Base-by-base conservation (phyloP, 1,139 yeast species). In the Scheffersomyces parashehatae region DNA sequence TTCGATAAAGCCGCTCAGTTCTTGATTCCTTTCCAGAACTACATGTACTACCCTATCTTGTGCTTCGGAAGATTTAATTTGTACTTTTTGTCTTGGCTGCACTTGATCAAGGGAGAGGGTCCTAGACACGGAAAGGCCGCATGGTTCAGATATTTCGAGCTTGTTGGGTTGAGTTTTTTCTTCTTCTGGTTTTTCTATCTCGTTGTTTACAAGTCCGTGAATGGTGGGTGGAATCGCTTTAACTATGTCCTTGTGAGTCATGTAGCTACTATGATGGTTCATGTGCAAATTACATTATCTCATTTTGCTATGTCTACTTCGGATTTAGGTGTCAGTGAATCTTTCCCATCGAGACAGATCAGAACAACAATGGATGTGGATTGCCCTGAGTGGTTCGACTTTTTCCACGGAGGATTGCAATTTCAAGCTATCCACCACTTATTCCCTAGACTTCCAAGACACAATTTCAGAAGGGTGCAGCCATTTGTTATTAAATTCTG, bases 361-460 rank as follows among this genome's bases (percentile, higher is more conserved):
- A 75, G 97, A 55, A 89, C 97, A 1, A 89, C 96, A 4, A 90
- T 89, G 97, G 97, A 89, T 60, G 96, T 89, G 13, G 95, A 86
- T 56, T 89, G 97, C 67, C 97, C 97, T 2, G 83, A 81, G 49
- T 89, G 97, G 96, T 72, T 89, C 40, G 97, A 89, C 62, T 89
- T 82, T 57, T 74, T 89, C 55, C 97, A 89, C 57, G 97, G 97
- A 5, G 97, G 97, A 0, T 76, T 89, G 41, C 97, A 89, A 62
- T 89, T 88, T 67, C 97, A 89, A 62, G 95, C 90, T 2, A 81
- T 89, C 41, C 97, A 89, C 61, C 97, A 89, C 62, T 70, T 89
- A 52, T 89, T 89, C 64, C 97, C 97, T 13, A 73, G 97, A 44
- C 64, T 89, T 58, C 97, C 97, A 13, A 77, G 96, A 47, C 97